phyloP scores from a whole-genome alignment of 2,329 filamentous ascomycete genomes.

The Aureobasidium sp. region DNA sequence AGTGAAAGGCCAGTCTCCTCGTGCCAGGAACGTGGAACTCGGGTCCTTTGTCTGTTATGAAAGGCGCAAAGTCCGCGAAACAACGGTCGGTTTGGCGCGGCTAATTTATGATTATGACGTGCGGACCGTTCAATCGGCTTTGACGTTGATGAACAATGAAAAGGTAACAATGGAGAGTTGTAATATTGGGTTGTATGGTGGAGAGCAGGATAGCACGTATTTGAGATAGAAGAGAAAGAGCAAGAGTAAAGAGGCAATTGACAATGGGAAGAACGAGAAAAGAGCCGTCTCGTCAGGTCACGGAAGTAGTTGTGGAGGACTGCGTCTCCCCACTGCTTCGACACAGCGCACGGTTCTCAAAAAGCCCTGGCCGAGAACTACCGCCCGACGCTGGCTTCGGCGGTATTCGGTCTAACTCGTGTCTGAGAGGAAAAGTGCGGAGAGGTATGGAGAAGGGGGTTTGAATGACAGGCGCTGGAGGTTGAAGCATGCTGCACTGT shows the following conservation, averaged over 20 bases:
- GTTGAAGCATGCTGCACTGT: neutral
- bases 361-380: neutral
- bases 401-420: neutral
- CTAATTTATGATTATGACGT: constrained; percentile 6
- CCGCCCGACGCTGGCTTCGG: neutral
- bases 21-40: neutral
- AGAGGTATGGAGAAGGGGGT: constrained; percentile 5
- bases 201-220: neutral
- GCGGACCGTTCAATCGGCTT: neutral
- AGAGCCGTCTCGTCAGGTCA: neutral
- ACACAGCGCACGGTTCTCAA: neutral
- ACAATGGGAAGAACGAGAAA: neutral
- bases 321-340: neutral
- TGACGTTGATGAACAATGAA: neutral
- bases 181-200: neutral
- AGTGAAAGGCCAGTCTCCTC: neutral
- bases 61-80: neutral
- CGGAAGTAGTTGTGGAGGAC: neutral
- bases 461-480: neutral
- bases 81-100: neutral
- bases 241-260: neutral
- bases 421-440: neutral
- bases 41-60: neutral
- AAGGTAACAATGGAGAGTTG: neutral
- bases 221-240: neutral